phyloP scores from a whole-genome alignment of 2,329 filamentous ascomycete species.

The Tolypocladium sp. region DNA sequence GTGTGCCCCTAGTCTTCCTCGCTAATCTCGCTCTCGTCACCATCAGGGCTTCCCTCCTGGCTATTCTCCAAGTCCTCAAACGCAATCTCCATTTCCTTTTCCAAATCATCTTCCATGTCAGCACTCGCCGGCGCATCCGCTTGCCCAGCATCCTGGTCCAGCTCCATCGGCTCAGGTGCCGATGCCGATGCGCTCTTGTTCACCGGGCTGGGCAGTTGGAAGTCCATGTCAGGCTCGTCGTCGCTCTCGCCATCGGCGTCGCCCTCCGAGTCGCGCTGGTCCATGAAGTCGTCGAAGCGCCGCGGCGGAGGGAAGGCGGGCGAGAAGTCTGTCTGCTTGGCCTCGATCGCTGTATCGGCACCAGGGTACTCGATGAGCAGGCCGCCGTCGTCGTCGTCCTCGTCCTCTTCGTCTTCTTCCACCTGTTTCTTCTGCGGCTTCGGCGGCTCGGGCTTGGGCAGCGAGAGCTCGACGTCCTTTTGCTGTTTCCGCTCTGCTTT shows the following conservation, averaged over 20 bases:
- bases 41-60: conserved; percentile 38
- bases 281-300: conserved; percentile 45
- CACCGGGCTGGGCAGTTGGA: conserved; percentile 46
- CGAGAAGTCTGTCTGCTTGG: conserved; percentile 33
- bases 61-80: conserved; percentile 45
- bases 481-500: conserved; percentile 19
- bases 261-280: conserved; percentile 35
- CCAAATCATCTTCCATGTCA: conserved; percentile 29
- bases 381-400: conserved; percentile 47
- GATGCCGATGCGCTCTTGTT: conserved; percentile 24
- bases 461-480: conserved; percentile 26
- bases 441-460: conserved; percentile 19
- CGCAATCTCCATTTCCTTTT: conserved; percentile 43
- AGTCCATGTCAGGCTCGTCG: conserved; percentile 37
- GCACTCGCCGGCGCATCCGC: conserved; percentile 19
- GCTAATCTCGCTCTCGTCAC: conserved; percentile 56
- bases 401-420: conserved; percentile 42
- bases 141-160: conserved; percentile 14
- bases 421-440: conserved; percentile 16
- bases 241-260: conserved; percentile 38
- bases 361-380: conserved; percentile 53
- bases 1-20: conserved; percentile 45
- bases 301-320: conserved; percentile 37
- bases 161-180: conserved; percentile 17
- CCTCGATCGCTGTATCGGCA: conserved; percentile 23